A percentile compares a stretch with the other conserved stretches of the same genome.
These are phyloP conservation scores for Pleomassaria siparia DNA, from an alignment of 2,329 filamentous ascomycete species.

Conservation along the genomic window DNA sequence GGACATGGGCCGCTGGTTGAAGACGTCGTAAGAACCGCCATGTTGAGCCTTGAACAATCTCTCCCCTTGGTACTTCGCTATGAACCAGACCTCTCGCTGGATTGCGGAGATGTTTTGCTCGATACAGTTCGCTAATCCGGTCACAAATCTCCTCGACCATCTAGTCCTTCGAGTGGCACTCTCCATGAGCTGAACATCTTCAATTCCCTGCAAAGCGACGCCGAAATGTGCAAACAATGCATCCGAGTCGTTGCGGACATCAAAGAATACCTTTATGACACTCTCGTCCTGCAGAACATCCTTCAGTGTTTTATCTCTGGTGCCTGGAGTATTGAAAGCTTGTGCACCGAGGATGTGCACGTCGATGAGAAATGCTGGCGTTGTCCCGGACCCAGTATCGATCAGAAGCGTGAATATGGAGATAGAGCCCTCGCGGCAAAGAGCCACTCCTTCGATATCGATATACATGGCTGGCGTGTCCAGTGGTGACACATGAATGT, in stretches of 20 bases:
- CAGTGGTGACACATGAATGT: neutral
- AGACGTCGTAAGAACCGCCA: constrained; percentile 31
- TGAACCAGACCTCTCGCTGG: constrained; percentile 13
- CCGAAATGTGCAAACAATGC: constrained; percentile 22
- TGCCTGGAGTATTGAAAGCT: constrained; percentile 28
- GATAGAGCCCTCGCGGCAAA: constrained; percentile 22
- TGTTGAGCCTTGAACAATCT: constrained; percentile 22
- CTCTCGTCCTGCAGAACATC: constrained; percentile 27
- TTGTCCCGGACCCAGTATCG: constrained; percentile 6
- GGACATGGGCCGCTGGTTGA: constrained; percentile 28
- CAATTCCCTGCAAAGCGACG: constrained; percentile 15
- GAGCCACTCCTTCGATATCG: constrained; percentile 28
- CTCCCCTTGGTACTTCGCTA: constrained; percentile 21
- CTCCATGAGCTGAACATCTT: constrained; percentile 28
- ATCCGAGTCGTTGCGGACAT: constrained; percentile 32
- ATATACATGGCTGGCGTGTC: constrained; percentile 8
- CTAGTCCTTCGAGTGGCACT: constrained; percentile 9
- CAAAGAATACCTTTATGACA: constrained; percentile 32
- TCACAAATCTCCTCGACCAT: constrained; percentile 7
- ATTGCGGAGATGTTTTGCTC: constrained; percentile 1
- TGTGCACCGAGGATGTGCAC: constrained; percentile 23
- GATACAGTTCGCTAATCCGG: constrained; percentile 15
- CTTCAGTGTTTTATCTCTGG: constrained; percentile 24
- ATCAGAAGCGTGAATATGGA: constrained; percentile 25
- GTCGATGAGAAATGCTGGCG: constrained; percentile 31